Percentiles rank a stretch among this genome's conserved stretches.
phyloP scores from a whole-genome alignment of 106 monocot genomes.

The Dendrobium nobile region DNA sequence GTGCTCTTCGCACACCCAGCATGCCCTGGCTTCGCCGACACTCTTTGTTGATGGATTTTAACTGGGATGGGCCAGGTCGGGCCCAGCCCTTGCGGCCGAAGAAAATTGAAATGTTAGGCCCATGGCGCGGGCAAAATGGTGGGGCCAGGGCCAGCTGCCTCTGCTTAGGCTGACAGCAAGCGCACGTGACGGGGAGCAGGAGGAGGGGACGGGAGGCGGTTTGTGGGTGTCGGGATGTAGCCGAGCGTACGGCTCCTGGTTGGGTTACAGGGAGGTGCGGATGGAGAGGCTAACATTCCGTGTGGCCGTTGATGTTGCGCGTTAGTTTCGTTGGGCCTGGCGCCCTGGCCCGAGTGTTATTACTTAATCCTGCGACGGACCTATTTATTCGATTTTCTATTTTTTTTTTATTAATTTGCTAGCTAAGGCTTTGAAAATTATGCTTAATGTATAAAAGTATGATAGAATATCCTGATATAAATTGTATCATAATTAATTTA shows the following conservation, averaged over 20 bases:
- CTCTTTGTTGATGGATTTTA: not conserved
- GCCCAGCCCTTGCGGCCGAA: not conserved
- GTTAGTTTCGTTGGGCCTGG: too few relatives aligned
- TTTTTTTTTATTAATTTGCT: too few relatives aligned
- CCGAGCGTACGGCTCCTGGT: not conserved
- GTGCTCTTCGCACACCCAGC: not conserved
- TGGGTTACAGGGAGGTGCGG: not conserved
- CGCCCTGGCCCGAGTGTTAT: too few relatives aligned
- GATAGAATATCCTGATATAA: too few relatives aligned
- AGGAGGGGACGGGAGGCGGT: not conserved
- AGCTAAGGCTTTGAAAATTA: too few relatives aligned
- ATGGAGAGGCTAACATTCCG: not conserved
- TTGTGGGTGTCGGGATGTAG: not conserved
- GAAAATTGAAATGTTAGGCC: not conserved
- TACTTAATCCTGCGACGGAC: too few relatives aligned
- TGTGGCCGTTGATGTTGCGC: too few relatives aligned
- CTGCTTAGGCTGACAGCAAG: not conserved
- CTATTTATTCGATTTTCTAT: too few relatives aligned
- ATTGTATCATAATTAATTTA: too few relatives aligned
- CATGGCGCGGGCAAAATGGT: not conserved
- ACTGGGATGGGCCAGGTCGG: not conserved
- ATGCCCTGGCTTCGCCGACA: not conserved
- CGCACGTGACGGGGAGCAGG: not conserved
- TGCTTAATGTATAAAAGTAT: too few relatives aligned
- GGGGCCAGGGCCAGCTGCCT: not conserved